Evolutionary conservation across 1,284 basidiomycete genomes (phyloP).

Genomic region (Cutaneotrichosporon cyanovorans): DNA sequence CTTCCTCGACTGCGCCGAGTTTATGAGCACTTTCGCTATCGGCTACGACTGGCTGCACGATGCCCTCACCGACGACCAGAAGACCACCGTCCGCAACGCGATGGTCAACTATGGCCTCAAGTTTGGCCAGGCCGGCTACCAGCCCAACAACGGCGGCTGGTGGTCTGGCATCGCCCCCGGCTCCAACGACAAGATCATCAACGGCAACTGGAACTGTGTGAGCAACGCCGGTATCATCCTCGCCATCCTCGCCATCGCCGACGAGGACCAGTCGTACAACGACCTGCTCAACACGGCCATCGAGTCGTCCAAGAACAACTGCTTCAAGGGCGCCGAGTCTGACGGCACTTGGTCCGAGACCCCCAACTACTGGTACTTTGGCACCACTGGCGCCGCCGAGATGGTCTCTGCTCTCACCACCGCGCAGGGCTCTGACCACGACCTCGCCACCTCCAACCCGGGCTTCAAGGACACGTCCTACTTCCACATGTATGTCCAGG

Average conservation of each 20-base stretch:
- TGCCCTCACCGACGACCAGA: conserved; percentile 68
- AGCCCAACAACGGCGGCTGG: conserved; percentile 46
- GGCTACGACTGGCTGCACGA: conserved; percentile 94
- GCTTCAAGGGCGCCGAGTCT: conserved; percentile 55
- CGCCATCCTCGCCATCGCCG: conserved; percentile 81
- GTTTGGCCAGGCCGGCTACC: conserved; percentile 55
- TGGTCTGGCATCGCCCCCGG: conserved; percentile 40
- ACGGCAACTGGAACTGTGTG: conserved; percentile 94
- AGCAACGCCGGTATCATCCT: conserved; percentile 86
- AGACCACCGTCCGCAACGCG: conserved; percentile 60
- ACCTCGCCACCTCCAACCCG: conserved; percentile 60
- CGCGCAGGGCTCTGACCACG: conserved; percentile 74
- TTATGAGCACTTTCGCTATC: conserved; percentile 77
- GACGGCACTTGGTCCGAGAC: conserved; percentile 97
- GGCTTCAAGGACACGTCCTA: conserved; percentile 67
- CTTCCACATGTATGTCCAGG: conserved; percentile 85
- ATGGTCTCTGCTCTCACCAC: conserved; percentile 74
- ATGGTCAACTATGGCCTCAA: conserved; percentile 73
- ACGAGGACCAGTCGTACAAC: conserved; percentile 57
- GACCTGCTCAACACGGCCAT: conserved; percentile 1
- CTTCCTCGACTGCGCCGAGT: conserved; percentile 91
- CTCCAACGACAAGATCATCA: conserved; percentile 32
- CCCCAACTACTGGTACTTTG: conserved; percentile 93
- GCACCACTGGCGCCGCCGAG: conserved; percentile 88
- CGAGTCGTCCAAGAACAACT: conserved; percentile 54